Percentiles rank a stretch among this genome's conserved stretches.
phyloP scores from a whole-genome alignment of 176 grass and related monocot genomes.

The bread wheat (Triticum aestivum) region DNA sequence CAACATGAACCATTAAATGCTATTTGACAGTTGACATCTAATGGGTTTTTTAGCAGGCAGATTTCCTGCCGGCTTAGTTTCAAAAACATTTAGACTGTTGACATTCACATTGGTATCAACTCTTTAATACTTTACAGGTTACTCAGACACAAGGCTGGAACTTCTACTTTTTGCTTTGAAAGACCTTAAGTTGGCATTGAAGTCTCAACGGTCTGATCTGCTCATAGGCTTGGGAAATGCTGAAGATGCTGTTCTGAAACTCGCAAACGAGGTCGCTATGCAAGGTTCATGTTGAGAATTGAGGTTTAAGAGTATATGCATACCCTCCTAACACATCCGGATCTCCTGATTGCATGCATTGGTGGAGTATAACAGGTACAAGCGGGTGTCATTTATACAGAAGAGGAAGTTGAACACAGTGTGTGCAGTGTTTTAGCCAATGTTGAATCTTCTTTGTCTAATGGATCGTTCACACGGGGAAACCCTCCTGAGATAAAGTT shows the following conservation, averaged over 20 bases:
- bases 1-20: background rate
- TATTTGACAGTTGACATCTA: background rate
- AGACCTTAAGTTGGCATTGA: constrained; percentile 70
- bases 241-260: constrained; percentile 73
- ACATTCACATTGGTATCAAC: constrained; percentile 21
- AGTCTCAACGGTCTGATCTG: constrained; percentile 81
- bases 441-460: constrained; percentile 76
- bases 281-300: constrained; percentile 70
- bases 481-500: constrained; percentile 64
- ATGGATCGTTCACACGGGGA: constrained; percentile 56
- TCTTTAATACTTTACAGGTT: constrained; percentile 47
- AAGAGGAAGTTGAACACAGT: constrained; percentile 80
- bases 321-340: constrained; percentile 33
- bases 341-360: constrained; percentile 40
- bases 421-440: constrained; percentile 44
- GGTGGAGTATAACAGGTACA: constrained; percentile 70
- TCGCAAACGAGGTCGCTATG: constrained; percentile 89
- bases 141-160: constrained; percentile 81
- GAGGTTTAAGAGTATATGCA: constrained; percentile 15
- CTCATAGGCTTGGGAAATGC: constrained; percentile 68
- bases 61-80: background rate
- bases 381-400: constrained; percentile 73
- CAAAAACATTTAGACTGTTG: background rate
- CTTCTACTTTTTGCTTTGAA: constrained; percentile 76
- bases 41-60: background rate